These are phyloP conservation scores for Ilyonectria destructans DNA, from an alignment of 2,329 filamentous ascomycete genomes.

Conservation along the genomic window DNA sequence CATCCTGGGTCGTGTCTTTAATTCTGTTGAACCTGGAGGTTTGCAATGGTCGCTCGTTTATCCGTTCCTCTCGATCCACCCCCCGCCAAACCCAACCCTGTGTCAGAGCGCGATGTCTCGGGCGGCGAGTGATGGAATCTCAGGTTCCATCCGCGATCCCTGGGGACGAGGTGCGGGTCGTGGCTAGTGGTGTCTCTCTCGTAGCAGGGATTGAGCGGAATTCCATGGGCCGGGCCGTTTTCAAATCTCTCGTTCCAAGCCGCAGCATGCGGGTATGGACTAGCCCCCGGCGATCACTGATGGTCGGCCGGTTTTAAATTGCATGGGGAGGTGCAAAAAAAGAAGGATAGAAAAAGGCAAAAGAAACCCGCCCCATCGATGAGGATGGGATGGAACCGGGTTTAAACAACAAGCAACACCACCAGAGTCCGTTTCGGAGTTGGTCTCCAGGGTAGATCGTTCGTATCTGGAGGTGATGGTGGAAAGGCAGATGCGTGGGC, in stretches of 20 bases:
- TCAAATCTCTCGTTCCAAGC: conserved; percentile 39
- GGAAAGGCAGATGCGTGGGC: not conserved
- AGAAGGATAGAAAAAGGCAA: conserved; percentile 6
- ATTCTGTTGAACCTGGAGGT: not conserved
- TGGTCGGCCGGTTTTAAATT: conserved; percentile 30
- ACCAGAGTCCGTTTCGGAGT: not conserved
- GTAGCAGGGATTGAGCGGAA: conserved; percentile 38
- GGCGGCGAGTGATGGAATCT: conserved; percentile 22
- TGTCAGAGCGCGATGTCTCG: conserved; percentile 23
- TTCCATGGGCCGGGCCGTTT: conserved; percentile 46
- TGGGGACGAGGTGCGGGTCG: conserved; percentile 26
- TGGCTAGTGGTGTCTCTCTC: conserved; percentile 29
- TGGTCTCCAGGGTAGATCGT: conserved; percentile 8
- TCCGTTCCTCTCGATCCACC: conserved; percentile 6
- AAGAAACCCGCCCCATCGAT: not conserved
- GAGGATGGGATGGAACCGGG: not conserved
- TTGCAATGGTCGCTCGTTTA: conserved; percentile 6
- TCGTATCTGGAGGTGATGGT: conserved; percentile 11
- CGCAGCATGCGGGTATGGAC: conserved; percentile 34
- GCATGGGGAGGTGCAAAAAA: conserved; percentile 29
- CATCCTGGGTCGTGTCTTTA: conserved; percentile 4
- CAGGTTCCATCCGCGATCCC: conserved; percentile 17
- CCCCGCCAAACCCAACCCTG: conserved; percentile 9
- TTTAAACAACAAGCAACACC: not conserved
- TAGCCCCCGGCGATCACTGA: conserved; percentile 36